Base-by-base conservation (phyloP, 2,329 filamentous ascomycete species). In the Huntiella bhutanensis region DNA sequence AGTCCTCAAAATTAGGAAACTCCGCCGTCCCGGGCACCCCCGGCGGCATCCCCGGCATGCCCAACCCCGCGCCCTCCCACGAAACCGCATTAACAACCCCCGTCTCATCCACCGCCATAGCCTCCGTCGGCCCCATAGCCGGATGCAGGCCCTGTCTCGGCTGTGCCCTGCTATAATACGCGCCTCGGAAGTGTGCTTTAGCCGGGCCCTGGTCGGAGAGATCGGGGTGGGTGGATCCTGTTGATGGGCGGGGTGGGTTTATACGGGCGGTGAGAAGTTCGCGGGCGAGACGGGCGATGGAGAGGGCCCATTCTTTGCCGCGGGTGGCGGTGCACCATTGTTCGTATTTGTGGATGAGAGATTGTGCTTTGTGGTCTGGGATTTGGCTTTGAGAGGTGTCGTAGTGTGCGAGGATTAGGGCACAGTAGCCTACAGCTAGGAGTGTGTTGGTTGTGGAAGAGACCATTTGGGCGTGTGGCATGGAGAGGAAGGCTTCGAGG, bases 1-100 rank as follows among this genome's bases (percentile, higher is more conserved):
- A 49, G 16, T 49, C 48, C 13, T 49, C 48, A 28, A 49, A 46
- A 38, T 49, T 49, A n/a, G 48, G 48, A 28, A 49, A 49, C 2
- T 49, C 48, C 5, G 37, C 40, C 32, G 37, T 17, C 17, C 28
- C 33, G 5, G 39, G 43, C 40, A 32, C 32, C 33, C 11, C 22
- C 28, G 16, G 7, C 17, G 3, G n/a, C 5, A 39, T 11, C 28
- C 17, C 36, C 33, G 35, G 32, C 6, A 46, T 43, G 4, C 12
- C 33, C 11, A 33, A 38, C 33, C 8, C 12, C 10, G 48, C 37
- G 33, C 16, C 41, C 17, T 40, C 41, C 41, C 34, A 42, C 19
- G 6, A 13, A n/a, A 17, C 32, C 5, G 12, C 40, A 11, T 13
- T 13, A 7, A 43, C 41, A 3, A 34, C 15, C 7, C 35, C 45